These are phyloP conservation scores for Diaporthe aspalathi DNA, from an alignment of 2,329 filamentous ascomycete species.

Conservation along the genomic window DNA sequence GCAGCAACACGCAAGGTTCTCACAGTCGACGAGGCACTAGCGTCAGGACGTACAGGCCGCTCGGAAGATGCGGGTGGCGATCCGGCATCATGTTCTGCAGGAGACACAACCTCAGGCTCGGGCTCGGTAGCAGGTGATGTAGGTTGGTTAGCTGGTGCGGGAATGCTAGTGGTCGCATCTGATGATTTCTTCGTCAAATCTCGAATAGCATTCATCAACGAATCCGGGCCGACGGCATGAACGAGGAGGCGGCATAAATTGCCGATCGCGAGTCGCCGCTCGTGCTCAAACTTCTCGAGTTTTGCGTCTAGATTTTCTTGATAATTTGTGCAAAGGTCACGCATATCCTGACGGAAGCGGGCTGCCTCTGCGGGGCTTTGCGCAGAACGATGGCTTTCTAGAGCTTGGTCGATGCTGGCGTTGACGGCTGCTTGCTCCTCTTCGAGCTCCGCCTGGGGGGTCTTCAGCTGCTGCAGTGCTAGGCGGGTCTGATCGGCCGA, in stretches of 20 bases:
- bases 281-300: neutral
- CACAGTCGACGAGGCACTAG: neutral
- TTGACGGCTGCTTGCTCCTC: neutral
- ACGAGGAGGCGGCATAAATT: slow-evolving; percentile 3
- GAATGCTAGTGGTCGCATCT: neutral
- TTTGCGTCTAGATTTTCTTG: neutral
- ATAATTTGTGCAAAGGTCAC: neutral
- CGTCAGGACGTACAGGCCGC: neutral
- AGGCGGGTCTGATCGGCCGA: neutral
- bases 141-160: neutral
- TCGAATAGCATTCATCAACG: neutral
- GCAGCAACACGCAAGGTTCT: neutral
- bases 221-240: neutral
- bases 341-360: neutral
- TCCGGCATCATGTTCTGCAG: neutral
- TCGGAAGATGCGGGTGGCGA: neutral
- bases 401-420: neutral
- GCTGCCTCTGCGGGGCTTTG: neutral
- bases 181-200: neutral
- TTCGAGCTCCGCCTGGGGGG: neutral
- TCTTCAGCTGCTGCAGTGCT: neutral
- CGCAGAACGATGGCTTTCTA: neutral
- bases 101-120: neutral
- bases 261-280: neutral
- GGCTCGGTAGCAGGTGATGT: slow-evolving; percentile 14